A percentile compares a stretch with the other conserved stretches of the same genome.
These are phyloP conservation scores for Yamadazyma kanchanaburiensis DNA, from an alignment of 1,139 yeast genomes.

Conservation along the genomic window DNA sequence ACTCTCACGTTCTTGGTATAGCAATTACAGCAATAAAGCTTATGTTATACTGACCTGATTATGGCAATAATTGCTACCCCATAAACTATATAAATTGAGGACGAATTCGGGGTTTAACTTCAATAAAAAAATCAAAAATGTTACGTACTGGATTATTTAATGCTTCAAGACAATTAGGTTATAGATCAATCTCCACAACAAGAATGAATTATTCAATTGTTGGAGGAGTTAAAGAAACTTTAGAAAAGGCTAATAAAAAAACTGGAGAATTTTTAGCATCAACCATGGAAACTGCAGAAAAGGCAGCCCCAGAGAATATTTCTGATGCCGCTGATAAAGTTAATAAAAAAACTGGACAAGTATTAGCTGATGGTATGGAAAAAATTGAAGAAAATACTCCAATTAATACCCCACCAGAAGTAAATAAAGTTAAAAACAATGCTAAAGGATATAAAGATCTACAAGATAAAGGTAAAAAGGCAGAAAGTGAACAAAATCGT, in stretches of 20 bases:
- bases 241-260: constrained; percentile 31
- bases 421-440: constrained; percentile 25
- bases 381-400: constrained; percentile 16
- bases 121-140: no score
- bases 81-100: no score
- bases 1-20: no score
- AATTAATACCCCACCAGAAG: constrained; percentile 12
- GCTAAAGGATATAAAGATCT: constrained; percentile 33
- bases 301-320: constrained; percentile 17
- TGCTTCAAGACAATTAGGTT: constrained; percentile 8
- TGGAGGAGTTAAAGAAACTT: constrained; percentile 33
- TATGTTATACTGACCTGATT: no score
- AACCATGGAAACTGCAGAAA: constrained; percentile 30
- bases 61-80: no score
- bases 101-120: no score
- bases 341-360: constrained; percentile 28
- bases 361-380: constrained; percentile 28
- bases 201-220: constrained; percentile 22
- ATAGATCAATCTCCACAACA: constrained; percentile 6
- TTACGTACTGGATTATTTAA: constrained; percentile 10
- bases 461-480: constrained; percentile 43
- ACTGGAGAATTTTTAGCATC: constrained; percentile 35
- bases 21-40: no score
- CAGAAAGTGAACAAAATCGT: constrained; percentile 43
- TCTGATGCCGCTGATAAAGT: constrained; percentile 15